Evolutionary conservation across 129 eudicot genomes (phyloP).

Genomic region (Gnaphalium uliginosum): DNA sequence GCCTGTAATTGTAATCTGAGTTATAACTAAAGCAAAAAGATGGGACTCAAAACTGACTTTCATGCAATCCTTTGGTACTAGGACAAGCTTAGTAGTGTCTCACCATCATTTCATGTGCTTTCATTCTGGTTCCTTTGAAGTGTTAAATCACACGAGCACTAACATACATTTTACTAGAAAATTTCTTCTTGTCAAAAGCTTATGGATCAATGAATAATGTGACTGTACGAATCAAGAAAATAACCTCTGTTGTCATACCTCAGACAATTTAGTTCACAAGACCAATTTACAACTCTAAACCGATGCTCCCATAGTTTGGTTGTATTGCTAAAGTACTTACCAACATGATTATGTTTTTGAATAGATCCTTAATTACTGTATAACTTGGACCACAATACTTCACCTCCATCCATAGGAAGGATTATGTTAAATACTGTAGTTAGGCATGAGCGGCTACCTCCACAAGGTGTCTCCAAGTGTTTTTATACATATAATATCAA

Average conservation of each 20-base stretch:
- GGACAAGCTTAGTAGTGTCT: no score
- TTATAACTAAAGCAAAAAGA: conserved; percentile 6
- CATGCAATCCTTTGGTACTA: no score
- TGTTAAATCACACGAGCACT: no score
- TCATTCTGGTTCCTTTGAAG: no score
- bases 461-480: neutral
- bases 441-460: neutral
- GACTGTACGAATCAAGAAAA: neutral
- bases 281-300: neutral
- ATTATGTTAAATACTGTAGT: neutral
- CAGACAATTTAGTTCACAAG: neutral
- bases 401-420: neutral
- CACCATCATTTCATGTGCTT: no score
- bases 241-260: neutral
- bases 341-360: neutral
- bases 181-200: no score
- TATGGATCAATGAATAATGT: no score
- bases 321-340: neutral
- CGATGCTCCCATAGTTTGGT: neutral
- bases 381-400: neutral
- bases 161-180: no score
- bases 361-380: neutral
- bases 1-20: neutral
- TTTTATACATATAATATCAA: neutral
- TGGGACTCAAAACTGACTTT: neutral